Conservation (phyloP, 805 yeast genomes). For the Soucietia sequanensis region DNA sequence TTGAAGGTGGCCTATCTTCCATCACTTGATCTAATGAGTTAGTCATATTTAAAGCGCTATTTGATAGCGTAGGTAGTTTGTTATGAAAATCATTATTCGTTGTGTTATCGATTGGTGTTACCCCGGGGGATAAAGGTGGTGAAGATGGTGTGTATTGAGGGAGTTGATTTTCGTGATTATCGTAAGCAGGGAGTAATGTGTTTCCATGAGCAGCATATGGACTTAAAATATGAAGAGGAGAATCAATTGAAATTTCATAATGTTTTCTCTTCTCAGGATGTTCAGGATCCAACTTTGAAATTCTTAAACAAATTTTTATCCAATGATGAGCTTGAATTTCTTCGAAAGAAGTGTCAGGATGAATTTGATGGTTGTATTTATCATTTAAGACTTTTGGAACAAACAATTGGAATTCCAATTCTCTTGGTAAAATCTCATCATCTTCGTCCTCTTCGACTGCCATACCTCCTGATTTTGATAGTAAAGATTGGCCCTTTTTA, state of each 20-base stretch:
- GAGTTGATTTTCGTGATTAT: conserved; percentile 17
- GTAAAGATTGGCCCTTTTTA: conserved; percentile 43
- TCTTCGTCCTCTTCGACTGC: conserved; percentile 26
- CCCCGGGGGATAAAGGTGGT: conserved; percentile 58
- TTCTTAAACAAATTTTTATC: conserved; percentile 84
- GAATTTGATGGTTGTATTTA: conserved; percentile 48
- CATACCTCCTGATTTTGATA: conserved; percentile 36
- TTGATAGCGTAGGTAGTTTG: conserved; percentile 4
- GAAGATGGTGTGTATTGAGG: conserved; percentile 29
- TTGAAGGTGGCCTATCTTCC: conserved; percentile 4
- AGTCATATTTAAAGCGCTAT: neutral
- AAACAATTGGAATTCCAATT: conserved; percentile 81
- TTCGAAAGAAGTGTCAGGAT: conserved; percentile 81
- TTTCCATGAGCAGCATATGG: conserved; percentile 78
- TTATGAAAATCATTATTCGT: too few species aligned
- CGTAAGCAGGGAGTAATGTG: conserved; percentile 74
- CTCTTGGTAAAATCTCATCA: conserved; percentile 67
- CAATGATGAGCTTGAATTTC: conserved; percentile 91
- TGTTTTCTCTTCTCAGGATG: conserved; percentile 69
- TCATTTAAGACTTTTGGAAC: conserved; percentile 70
- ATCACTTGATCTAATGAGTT: conserved; percentile 21
- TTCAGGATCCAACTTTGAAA: conserved; percentile 64
- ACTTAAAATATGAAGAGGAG: conserved; percentile 84
- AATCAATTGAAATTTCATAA: conserved; percentile 91
- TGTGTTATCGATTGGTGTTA: conserved; percentile 42